Percentiles rank a stretch among this genome's conserved stretches.
Conservation (phyloP, 768 basidiomycete genomes). For the Termitomyces sp. region DNA sequence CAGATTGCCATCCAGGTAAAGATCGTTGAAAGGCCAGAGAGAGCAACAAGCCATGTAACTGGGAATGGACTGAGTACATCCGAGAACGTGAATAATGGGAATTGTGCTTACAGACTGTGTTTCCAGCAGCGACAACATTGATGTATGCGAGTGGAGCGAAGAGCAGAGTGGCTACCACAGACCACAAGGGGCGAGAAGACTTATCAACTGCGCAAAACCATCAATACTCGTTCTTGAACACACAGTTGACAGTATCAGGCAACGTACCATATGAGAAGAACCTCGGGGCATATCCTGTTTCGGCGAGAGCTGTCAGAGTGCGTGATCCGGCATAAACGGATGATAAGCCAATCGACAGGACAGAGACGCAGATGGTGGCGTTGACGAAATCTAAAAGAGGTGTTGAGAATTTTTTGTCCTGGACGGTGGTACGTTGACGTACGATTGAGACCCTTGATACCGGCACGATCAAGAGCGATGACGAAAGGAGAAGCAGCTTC, state of each 20-base stretch:
- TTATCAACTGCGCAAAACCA: constrained; percentile 30
- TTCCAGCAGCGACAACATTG: constrained; percentile 31
- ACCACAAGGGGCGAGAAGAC: constrained; percentile 39
- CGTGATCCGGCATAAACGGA: constrained; percentile 42
- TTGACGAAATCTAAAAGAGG: constrained; percentile 31
- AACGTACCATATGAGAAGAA: constrained; percentile 31
- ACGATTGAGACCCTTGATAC: constrained; percentile 38
- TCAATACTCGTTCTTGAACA: neutral
- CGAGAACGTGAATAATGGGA: neutral
- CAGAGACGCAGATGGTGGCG: constrained; percentile 39
- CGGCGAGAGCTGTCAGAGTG: constrained; percentile 39
- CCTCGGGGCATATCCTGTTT: constrained; percentile 42
- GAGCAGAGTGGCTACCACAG: constrained; percentile 29
- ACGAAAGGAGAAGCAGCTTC: constrained; percentile 40
- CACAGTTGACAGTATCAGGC: neutral
- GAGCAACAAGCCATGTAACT: constrained; percentile 40
- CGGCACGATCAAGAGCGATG: constrained; percentile 34
- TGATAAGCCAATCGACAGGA: constrained; percentile 40
- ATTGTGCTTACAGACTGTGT: constrained; percentile 30
- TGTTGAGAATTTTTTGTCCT: neutral
- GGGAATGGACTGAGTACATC: neutral
- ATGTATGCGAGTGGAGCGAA: constrained; percentile 38
- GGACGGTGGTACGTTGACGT: constrained; percentile 8
- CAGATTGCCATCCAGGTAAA: constrained; percentile 43
- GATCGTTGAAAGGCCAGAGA: constrained; percentile 42